Conservation (phyloP, 2,329 filamentous ascomycete genomes). For the Shiraia sp. region DNA sequence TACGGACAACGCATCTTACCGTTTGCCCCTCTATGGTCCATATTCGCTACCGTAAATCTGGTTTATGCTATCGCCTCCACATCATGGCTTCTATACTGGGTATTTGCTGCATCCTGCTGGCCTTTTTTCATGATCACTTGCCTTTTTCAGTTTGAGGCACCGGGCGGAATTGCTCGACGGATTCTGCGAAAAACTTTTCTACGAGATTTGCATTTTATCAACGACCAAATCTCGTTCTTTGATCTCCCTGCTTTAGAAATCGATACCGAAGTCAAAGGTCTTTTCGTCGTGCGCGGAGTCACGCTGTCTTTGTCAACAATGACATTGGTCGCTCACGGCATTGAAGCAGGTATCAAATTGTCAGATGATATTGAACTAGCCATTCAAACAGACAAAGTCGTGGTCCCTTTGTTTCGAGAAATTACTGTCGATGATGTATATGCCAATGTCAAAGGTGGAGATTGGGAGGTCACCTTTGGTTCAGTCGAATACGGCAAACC, state of each 20-base stretch:
- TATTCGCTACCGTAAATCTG: constrained; percentile 53
- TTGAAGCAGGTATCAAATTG: constrained; percentile 59
- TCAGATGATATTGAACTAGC: constrained; percentile 59
- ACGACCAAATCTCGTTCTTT: constrained; percentile 56
- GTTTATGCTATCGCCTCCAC: constrained; percentile 54
- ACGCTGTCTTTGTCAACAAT: constrained; percentile 57
- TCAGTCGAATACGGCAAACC: constrained; percentile 30
- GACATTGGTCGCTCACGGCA: constrained; percentile 56
- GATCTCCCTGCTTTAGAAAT: constrained; percentile 58
- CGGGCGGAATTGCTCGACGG: constrained; percentile 43
- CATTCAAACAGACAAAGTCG: constrained; percentile 55
- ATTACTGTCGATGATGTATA: constrained; percentile 59
- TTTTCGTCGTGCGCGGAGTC: constrained; percentile 57
- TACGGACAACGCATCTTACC: constrained; percentile 48
- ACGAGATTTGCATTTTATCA: constrained; percentile 54
- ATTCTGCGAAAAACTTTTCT: constrained; percentile 44
- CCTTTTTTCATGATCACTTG: constrained; percentile 48
- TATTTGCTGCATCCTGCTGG: constrained; percentile 50
- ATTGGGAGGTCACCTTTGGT: constrained; percentile 56
- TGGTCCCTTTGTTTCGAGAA: constrained; percentile 53
- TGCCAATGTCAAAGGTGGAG: constrained; percentile 59
- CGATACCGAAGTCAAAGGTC: constrained; percentile 57
- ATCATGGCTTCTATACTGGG: constrained; percentile 56
- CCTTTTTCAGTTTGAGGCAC: constrained; percentile 52
- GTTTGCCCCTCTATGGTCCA: constrained; percentile 51